Base-by-base conservation (phyloP, 768 basidiomycete species). In the Boletus tylopilopsis region DNA sequence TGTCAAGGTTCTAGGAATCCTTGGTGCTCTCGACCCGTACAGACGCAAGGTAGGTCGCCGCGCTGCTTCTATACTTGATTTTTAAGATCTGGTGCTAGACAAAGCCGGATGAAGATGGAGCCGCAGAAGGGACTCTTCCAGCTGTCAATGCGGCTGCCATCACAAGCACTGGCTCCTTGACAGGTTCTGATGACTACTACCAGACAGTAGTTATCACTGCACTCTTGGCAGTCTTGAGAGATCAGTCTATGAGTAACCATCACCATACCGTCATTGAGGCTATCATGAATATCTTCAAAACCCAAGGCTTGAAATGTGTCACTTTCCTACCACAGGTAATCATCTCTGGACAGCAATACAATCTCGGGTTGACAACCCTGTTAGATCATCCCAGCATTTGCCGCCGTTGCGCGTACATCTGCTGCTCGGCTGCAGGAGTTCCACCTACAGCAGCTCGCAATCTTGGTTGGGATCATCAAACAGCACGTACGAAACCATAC, bases 271-370 rank as follows among this genome's bases (percentile, higher is more conserved):
- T 94, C 40, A 94, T 98, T 49, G 94, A 98, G 65, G 94, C 94
- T 2, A 88, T 99, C 58, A 97, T 98, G 92, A 87, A 92, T 39
- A 98, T 99, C 53, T 99, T 98, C 79, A 94, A 94, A 69, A 96
- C 94, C 0, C 94, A 98, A 63, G 94, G 95, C 13, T 72, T 98
- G 63, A 94, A 94, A 76, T 96, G 93, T 66, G 94, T 95, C 18
- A 82, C 90, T 2, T 98, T 97, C 71, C 71, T 99, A 22, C 90
- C 95, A 37, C 94, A 96, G 76, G 92, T 93, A 63, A 54, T 42
- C 49, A 22, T 37, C 18, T 30, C 36, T 33, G 45, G 46, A 45
- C 19, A 36, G 22, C 16, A 22, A 38, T 27, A 6, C 12, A 29
- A 46, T 22, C 9, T 50, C 12, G 64, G 39, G 49, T 39, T 60